These are phyloP conservation scores for Pichia paraexigua DNA, from an alignment of 805 yeast genomes.

Conservation along the genomic window DNA sequence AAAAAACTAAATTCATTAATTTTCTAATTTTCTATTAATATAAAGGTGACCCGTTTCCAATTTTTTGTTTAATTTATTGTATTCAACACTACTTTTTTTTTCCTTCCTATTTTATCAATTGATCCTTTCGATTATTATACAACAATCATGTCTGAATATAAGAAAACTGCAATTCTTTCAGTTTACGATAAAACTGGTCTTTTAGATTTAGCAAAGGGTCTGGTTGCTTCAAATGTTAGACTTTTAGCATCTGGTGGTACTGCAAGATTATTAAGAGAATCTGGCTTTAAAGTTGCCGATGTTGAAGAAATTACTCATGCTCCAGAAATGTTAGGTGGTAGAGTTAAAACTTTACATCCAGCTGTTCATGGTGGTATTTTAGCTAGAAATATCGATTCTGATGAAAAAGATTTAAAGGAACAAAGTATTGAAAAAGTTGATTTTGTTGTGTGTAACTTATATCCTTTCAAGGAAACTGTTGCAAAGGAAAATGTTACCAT, in stretches of 20 bases:
- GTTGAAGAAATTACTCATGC: slow-evolving; percentile 94
- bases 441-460: slow-evolving; percentile 93
- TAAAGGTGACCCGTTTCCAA: background rate
- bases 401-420: slow-evolving; percentile 77
- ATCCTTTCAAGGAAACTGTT: slow-evolving; percentile 96
- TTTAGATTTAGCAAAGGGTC: slow-evolving; percentile 92
- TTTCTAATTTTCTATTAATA: background rate
- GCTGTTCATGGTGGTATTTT: slow-evolving; percentile 98
- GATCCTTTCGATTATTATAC: background rate
- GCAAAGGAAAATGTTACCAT: slow-evolving; percentile 93
- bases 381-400: slow-evolving; percentile 87
- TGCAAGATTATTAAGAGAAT: slow-evolving; percentile 87
- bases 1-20: background rate
- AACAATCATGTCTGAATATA: slow-evolving; percentile 26
- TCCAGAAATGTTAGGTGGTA: slow-evolving; percentile 97
- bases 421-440: slow-evolving; percentile 96
- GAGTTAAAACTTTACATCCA: slow-evolving; percentile 97
- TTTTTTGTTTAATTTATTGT: background rate
- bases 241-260: slow-evolving; percentile 97
- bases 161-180: slow-evolving; percentile 88
- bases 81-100: background rate
- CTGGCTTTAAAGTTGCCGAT: slow-evolving; percentile 97
- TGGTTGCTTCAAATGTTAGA: slow-evolving; percentile 80
- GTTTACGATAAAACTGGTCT: slow-evolving; percentile 97
- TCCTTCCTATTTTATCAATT: background rate